Evolutionary conservation across 768 basidiomycete genomes (phyloP).

Genomic region (Collybia sp.): DNA sequence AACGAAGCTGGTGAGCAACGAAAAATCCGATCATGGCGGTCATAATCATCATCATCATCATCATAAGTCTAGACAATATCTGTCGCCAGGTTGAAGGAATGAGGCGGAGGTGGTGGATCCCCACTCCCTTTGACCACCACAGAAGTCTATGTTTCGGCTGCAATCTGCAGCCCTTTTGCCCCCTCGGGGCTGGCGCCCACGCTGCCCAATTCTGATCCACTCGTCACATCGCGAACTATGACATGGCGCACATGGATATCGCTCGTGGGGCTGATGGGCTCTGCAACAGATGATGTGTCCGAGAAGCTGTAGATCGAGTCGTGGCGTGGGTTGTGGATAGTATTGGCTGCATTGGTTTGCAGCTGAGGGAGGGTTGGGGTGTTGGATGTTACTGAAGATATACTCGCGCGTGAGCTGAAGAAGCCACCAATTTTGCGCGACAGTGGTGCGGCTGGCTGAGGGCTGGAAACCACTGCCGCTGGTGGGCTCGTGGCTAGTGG

Average conservation of each 20-base stretch:
- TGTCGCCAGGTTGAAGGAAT: too few species aligned
- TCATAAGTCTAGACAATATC: too few species aligned
- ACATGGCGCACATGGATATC: slow-evolving; percentile 24
- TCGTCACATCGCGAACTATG: slow-evolving; percentile 24
- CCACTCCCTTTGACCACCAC: neutral
- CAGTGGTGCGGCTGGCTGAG: slow-evolving; percentile 38
- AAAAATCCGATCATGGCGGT: too few species aligned
- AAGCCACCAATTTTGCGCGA: slow-evolving; percentile 67
- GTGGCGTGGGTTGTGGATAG: slow-evolving; percentile 17
- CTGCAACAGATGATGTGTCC: slow-evolving; percentile 53
- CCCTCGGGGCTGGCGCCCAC: slow-evolving; percentile 8
- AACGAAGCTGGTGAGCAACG: too few species aligned
- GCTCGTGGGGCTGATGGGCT: slow-evolving; percentile 52
- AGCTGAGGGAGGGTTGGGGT: slow-evolving; percentile 19
- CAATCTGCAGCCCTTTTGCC: slow-evolving; percentile 10
- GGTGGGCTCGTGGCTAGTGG: slow-evolving; percentile 22
- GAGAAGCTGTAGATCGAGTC: slow-evolving; percentile 49
- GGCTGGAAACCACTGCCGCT: slow-evolving; percentile 19
- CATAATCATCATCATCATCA: too few species aligned
- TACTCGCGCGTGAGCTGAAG: slow-evolving; percentile 55
- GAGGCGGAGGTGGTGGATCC: neutral
- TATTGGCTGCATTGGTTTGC: slow-evolving; percentile 25
- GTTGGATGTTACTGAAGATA: slow-evolving; percentile 28
- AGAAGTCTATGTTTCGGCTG: neutral
- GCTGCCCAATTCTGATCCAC: slow-evolving; percentile 17